phyloP scores from a whole-genome alignment of 1,284 basidiomycete species.

The Ceratobasidium sp. region DNA sequence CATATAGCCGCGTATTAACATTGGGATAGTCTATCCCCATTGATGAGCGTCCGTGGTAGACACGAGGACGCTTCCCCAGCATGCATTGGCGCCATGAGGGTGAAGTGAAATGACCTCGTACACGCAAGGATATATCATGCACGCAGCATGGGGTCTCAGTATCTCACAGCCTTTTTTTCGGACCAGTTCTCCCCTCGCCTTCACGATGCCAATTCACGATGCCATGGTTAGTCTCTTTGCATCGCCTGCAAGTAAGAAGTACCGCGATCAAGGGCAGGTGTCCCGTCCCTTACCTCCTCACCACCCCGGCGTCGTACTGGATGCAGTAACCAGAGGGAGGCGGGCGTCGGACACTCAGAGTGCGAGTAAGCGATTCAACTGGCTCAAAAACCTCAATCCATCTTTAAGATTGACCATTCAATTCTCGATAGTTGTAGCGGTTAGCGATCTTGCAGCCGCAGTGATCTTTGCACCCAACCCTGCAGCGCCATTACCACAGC shows the following conservation, averaged over 20 bases:
- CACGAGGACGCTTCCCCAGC: background rate
- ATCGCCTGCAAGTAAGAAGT: background rate
- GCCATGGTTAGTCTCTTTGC: background rate
- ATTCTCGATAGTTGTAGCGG: background rate
- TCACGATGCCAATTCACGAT: background rate
- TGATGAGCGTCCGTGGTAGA: background rate
- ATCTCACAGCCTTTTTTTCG: background rate
- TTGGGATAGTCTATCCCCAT: background rate
- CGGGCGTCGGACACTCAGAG: slow-evolving; percentile 1
- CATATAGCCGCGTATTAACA: background rate
- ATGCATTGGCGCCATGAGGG: background rate
- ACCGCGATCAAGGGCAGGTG: background rate
- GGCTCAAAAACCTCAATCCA: background rate
- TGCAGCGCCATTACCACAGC: background rate
- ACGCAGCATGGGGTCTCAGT: background rate
- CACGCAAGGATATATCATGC: slow-evolving; percentile 1
- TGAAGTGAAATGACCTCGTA: background rate
- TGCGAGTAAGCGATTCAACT: background rate
- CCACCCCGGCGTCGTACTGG: background rate
- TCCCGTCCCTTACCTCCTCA: background rate
- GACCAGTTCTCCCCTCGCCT: background rate
- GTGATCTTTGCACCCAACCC: background rate
- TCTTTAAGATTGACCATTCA: background rate
- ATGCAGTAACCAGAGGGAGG: background rate
- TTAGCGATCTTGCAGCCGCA: background rate